Evolutionary conservation across 108 stramenopile genomes (phyloP).

Genomic region (Halocafeteria seosinensis): DNA sequence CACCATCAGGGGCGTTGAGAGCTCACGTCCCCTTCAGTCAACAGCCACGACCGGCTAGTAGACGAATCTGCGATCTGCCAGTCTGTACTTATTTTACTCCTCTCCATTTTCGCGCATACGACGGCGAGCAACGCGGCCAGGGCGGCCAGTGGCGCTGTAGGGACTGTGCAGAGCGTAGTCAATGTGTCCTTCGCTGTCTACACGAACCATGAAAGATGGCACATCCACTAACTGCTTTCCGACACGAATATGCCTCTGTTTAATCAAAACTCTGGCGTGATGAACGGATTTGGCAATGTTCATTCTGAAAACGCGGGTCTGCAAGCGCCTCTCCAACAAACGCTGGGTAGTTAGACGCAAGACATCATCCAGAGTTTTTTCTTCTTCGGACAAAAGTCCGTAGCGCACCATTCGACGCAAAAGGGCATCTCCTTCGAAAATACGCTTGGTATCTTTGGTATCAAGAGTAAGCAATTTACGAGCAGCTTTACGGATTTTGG

Average conservation of each 20-base stretch:
- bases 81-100: no score
- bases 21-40: no score
- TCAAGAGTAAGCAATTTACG: constrained; percentile 86
- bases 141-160: constrained; percentile 76
- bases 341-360: constrained; percentile 93
- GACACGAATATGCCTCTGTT: constrained; percentile 96
- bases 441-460: constrained; percentile 81
- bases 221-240: constrained; percentile 91
- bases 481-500: constrained; percentile 97
- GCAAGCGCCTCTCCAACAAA: constrained; percentile 88
- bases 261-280: constrained; percentile 96
- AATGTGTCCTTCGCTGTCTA: constrained; percentile 91
- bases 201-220: constrained; percentile 89
- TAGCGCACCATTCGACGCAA: constrained; percentile 88
- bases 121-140: constrained; percentile 57
- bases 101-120: no score
- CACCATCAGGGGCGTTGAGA: no score
- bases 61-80: no score
- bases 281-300: constrained; percentile 95
- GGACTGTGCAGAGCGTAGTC: constrained; percentile 86
- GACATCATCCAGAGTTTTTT: constrained; percentile 83
- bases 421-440: constrained; percentile 95
- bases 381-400: constrained; percentile 75
- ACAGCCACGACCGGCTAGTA: no score
- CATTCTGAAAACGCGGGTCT: constrained; percentile 94